Conservation (phyloP, 2,329 filamentous ascomycete species). For the Ophiostoma ips region DNA sequence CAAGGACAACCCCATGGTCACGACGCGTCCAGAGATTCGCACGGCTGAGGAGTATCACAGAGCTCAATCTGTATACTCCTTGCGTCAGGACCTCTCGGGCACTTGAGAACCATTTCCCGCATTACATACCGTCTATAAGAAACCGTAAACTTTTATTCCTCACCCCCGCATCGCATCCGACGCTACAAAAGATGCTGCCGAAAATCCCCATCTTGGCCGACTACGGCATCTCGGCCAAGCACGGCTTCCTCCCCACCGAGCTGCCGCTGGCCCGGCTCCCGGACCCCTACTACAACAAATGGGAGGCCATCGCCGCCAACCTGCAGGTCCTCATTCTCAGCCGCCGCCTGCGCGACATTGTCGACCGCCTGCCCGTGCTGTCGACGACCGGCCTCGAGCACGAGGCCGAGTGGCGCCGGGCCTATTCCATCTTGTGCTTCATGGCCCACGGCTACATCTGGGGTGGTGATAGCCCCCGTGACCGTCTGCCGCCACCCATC, state of each 20-base stretch:
- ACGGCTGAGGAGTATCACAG: constrained; percentile 52
- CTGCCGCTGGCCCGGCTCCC: constrained; percentile 68
- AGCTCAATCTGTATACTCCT: constrained; percentile 46
- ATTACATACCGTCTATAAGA: too few relatives aligned
- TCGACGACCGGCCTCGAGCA: constrained; percentile 69
- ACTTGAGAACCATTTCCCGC: constrained; percentile 5
- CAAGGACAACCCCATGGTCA: constrained; percentile 21
- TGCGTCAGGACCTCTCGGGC: constrained; percentile 38
- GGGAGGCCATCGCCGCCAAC: constrained; percentile 78
- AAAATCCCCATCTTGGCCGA: constrained; percentile 52
- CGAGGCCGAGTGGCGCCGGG: constrained; percentile 83
- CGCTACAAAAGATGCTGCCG: constrained; percentile 33
- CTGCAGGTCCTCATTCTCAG: constrained; percentile 78
- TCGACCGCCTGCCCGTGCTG: constrained; percentile 71
- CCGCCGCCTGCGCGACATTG: constrained; percentile 63
- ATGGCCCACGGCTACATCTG: constrained; percentile 94
- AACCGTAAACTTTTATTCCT: too few relatives aligned
- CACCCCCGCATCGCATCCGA: too few relatives aligned
- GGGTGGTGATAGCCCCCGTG: constrained; percentile 69
- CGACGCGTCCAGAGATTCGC: constrained; percentile 25
- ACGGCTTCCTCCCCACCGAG: constrained; percentile 79
- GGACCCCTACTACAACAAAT: constrained; percentile 85
- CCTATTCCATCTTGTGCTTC: constrained; percentile 81
- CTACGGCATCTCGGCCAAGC: constrained; percentile 63
- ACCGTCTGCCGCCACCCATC: constrained; percentile 65